phyloP scores from a whole-genome alignment of 1,139 yeast species.

The Yamadazyma taylorii region DNA sequence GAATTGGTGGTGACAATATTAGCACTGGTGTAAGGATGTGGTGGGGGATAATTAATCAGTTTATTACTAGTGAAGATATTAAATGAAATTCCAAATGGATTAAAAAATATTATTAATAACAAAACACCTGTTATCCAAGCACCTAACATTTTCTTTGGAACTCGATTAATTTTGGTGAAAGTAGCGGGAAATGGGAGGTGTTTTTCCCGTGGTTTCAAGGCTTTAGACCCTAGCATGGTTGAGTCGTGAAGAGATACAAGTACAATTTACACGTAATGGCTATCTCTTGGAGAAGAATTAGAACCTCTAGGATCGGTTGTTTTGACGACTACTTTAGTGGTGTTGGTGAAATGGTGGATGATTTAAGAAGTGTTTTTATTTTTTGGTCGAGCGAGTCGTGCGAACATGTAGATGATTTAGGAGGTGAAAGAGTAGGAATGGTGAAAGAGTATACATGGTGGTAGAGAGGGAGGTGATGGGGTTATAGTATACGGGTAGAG shows the following conservation, averaged over 20 bases:
- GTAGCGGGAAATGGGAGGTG: conserved; percentile 38
- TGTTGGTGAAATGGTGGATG: too few species aligned
- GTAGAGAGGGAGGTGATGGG: too few species aligned
- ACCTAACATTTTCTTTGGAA: conserved; percentile 20
- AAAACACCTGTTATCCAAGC: conserved; percentile 19
- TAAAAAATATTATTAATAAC: conserved; percentile 26
- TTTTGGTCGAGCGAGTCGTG: too few species aligned
- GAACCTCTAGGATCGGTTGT: too few species aligned
- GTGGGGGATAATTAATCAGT: conserved; percentile 25
- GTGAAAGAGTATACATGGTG: too few species aligned
- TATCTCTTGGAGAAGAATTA: too few species aligned
- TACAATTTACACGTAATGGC: neutral
- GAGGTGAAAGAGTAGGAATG: too few species aligned
- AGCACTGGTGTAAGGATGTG: conserved; percentile 37
- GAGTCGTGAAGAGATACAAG: neutral
- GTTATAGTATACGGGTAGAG: too few species aligned
- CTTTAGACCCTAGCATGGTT: conserved; percentile 6
- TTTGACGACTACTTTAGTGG: too few species aligned
- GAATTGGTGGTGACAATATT: conserved; percentile 45
- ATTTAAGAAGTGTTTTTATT: too few species aligned
- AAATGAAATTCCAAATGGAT: conserved; percentile 20
- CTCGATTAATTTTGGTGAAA: conserved; percentile 18
- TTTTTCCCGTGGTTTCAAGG: conserved; percentile 16
- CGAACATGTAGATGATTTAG: too few species aligned
- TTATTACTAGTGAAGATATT: conserved; percentile 9